Percentiles rank a stretch among this genome's conserved stretches.
Conservation (phyloP, 2,329 filamentous ascomycete species). For the Periconia digitata region DNA sequence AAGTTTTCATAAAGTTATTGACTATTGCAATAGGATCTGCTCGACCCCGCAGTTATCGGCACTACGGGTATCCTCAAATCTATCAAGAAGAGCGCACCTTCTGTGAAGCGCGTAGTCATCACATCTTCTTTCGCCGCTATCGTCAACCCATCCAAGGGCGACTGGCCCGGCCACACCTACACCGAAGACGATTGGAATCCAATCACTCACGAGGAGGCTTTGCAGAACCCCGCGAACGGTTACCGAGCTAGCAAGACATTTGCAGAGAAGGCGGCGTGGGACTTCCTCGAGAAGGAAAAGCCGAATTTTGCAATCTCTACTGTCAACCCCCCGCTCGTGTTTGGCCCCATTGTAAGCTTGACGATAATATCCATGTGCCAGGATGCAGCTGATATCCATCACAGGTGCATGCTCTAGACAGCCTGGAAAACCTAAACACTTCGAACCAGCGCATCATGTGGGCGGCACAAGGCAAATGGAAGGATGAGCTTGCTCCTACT, state of each 20-base stretch:
- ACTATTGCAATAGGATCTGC: constrained; percentile 45
- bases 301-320: constrained; percentile 53
- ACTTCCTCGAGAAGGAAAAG: constrained; percentile 55
- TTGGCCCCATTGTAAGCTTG: constrained; percentile 50
- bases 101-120: constrained; percentile 72
- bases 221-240: constrained; percentile 45
- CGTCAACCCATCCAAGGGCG: constrained; percentile 57
- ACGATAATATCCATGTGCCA: not conserved
- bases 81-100: constrained; percentile 62
- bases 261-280: constrained; percentile 58
- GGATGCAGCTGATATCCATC: constrained; percentile 11
- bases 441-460: constrained; percentile 69
- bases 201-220: constrained; percentile 54
- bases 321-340: constrained; percentile 54
- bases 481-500: constrained; percentile 59
- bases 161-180: constrained; percentile 52
- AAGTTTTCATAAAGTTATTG: too few species aligned
- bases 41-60: constrained; percentile 65
- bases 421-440: constrained; percentile 68
- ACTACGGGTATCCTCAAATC: constrained; percentile 64
- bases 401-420: constrained; percentile 59
- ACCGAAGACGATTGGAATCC: constrained; percentile 61
- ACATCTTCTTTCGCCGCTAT: constrained; percentile 72
- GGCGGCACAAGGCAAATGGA: constrained; percentile 64
- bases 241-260: constrained; percentile 65